Conservation (phyloP, 148 eudicot species). For the Diospyros lotus region DNA sequence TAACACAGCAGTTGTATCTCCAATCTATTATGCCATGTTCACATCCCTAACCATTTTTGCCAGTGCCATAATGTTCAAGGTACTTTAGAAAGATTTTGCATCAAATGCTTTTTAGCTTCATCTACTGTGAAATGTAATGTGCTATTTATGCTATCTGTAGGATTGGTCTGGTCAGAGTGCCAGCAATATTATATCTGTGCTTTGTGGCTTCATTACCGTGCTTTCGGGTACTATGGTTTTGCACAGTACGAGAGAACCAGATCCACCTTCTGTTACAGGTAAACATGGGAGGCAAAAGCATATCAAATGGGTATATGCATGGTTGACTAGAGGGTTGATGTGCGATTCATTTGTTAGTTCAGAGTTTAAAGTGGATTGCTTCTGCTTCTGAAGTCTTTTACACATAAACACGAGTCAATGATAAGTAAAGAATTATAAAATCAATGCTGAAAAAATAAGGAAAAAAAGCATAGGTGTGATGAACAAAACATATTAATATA, state of each 20-base stretch:
- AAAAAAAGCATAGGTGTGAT: too few species aligned
- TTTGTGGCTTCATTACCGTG: constrained; percentile 69
- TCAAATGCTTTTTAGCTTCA: neutral
- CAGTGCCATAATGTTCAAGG: constrained; percentile 72
- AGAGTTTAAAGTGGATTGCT: too few species aligned
- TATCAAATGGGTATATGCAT: neutral
- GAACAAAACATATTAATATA: too few species aligned
- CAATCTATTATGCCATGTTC: constrained; percentile 70
- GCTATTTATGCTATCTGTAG: constrained; percentile 23
- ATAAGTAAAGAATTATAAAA: too few species aligned
- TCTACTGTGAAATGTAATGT: neutral
- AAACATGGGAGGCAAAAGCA: neutral
- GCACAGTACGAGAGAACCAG: constrained; percentile 60
- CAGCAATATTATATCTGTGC: constrained; percentile 53
- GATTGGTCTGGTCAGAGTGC: constrained; percentile 73
- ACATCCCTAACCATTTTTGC: constrained; percentile 66
- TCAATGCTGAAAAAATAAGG: too few species aligned
- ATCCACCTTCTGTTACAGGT: constrained; percentile 36
- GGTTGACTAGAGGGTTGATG: neutral
- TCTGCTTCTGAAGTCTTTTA: too few species aligned
- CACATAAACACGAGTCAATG: too few species aligned
- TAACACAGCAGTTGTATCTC: constrained; percentile 62
- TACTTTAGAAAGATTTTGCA: constrained; percentile 8
- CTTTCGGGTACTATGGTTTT: constrained; percentile 61
- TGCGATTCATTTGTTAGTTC: neutral